phyloP scores from a whole-genome alignment of 1,139 yeast genomes.

The Yamadazyma trypodendri region DNA sequence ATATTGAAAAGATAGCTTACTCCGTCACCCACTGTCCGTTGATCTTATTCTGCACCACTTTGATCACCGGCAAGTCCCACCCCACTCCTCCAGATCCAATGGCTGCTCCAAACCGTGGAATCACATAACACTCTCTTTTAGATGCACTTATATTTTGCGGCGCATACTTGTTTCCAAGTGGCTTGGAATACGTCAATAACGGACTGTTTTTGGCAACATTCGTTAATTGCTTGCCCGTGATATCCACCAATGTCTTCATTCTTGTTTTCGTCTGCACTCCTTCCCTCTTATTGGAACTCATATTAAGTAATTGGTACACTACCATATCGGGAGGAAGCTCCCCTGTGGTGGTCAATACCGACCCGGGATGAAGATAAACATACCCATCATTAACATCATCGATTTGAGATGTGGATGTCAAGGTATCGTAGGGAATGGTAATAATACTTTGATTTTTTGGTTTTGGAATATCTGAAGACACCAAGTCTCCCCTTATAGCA shows the following conservation, averaged over 20 bases:
- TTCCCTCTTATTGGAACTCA: slow-evolving; percentile 38
- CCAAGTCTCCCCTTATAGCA: slow-evolving; percentile 77
- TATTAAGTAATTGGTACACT: slow-evolving; percentile 64
- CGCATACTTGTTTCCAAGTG: slow-evolving; percentile 86
- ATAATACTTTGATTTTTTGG: slow-evolving; percentile 59
- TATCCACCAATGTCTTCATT: slow-evolving; percentile 74
- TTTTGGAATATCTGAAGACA: slow-evolving; percentile 64
- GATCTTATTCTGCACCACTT: slow-evolving; percentile 67
- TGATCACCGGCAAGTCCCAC: slow-evolving; percentile 87
- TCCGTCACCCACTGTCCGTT: slow-evolving; percentile 57
- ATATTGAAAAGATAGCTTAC: too few species aligned
- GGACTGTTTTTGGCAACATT: slow-evolving; percentile 75
- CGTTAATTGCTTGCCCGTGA: slow-evolving; percentile 71
- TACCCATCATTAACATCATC: slow-evolving; percentile 45
- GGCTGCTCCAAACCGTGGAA: slow-evolving; percentile 86
- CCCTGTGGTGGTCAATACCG: slow-evolving; percentile 55
- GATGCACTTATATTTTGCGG: slow-evolving; percentile 65
- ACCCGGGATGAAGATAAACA: slow-evolving; percentile 76
- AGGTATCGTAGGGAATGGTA: slow-evolving; percentile 71
- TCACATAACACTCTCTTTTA: slow-evolving; percentile 82
- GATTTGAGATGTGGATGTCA: slow-evolving; percentile 51
- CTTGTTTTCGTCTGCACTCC: slow-evolving; percentile 49
- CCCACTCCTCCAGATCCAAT: slow-evolving; percentile 84
- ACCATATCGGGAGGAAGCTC: slow-evolving; percentile 73
- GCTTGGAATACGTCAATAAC: slow-evolving; percentile 81